Evolutionary conservation across 352 stramenopile species (phyloP), one percentile per base, ranked within the genome.

Genomic region (Phytophthora megakarya): DNA sequence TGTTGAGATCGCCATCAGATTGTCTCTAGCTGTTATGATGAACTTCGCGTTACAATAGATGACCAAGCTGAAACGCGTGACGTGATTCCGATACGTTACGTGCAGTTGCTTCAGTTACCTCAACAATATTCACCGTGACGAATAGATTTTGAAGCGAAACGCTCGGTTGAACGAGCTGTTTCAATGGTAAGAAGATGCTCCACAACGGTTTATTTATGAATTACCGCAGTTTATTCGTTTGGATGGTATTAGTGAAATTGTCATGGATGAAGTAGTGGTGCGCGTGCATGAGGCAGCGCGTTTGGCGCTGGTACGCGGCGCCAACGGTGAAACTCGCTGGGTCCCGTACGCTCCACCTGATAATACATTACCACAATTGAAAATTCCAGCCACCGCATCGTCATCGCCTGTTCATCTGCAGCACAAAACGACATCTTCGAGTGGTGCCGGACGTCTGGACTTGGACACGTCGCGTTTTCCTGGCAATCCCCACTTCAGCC

Each of bases 261-360:
- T n/a, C 46, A 53, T 32, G 48, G 30, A 44, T 25, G 49, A 60
- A 23, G 45, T 65, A 28, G 61, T 81, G 28, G 45, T 76, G 58
- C 75, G 75, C 26, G 52, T 73, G 21, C 44, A 73, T 13, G 42
- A 46, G 47, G 62, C 58, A 21, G 71, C 67, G 50, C 52, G 58
- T 32, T 50, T 78, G 42, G 62, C 63, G 59, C 62, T 78, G 28
- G 45, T 78, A 37, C 62, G 67, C 32, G 26, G 37, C 33, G 1
- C 58, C 30, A 45, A 50, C 26, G 67, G 64, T 12, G 26, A 33
- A 2, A 71, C 71, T 15, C 59, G 61, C 18, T 78, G 71, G 71
- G 43, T 65, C 4, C 22, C 54, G 12, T 57, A 48, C 53, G 18
- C 61, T 18, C 40, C 55, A n/a, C 30, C 42, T 10, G 52, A 45